Conservation (phyloP, 495 filamentous ascomycete species). For the Thermothielavioides terrestris region DNA sequence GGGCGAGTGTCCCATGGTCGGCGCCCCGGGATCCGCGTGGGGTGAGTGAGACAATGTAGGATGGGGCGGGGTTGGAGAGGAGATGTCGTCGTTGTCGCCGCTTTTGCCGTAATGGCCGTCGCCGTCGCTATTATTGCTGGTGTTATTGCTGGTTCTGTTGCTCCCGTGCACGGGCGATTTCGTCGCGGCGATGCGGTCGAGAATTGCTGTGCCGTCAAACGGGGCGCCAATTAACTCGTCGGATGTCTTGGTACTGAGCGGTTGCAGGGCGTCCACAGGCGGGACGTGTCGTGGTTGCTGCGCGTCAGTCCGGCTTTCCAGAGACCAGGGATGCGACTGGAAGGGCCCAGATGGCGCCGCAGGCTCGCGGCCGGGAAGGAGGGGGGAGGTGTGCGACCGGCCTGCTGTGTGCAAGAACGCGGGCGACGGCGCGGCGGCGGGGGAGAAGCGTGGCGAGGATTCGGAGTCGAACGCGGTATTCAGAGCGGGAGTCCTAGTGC, state of each 20-base stretch:
- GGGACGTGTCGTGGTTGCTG: conserved; percentile 19
- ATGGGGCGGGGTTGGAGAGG: conserved; percentile 31
- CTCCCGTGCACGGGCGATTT: conserved; percentile 29
- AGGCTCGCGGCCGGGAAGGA: conserved; percentile 29
- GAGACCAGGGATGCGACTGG: conserved; percentile 11
- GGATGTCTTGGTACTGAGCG: conserved; percentile 53
- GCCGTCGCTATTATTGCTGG: conserved; percentile 8
- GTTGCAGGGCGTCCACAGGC: conserved; percentile 25
- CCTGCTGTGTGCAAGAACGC: conserved; percentile 10
- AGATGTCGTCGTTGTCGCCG: conserved; percentile 28
- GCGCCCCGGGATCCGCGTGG: conserved; percentile 51
- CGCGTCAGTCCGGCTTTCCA: conserved; percentile 5
- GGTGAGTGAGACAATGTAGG: conserved; percentile 46
- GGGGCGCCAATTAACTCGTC: conserved; percentile 65
- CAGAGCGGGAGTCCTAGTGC: conserved; percentile 13
- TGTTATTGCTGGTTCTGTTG: conserved; percentile 26
- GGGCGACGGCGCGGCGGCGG: conserved; percentile 24
- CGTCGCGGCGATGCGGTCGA: conserved; percentile 59
- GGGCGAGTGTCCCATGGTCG: conserved; percentile 36
- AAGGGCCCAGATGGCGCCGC: conserved; percentile 9
- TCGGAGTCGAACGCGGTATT: conserved; percentile 34
- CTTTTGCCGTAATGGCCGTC: background rate
- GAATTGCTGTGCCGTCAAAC: conserved; percentile 60
- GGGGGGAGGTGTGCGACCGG: conserved; percentile 29
- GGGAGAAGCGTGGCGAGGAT: conserved; percentile 35